Conservation (phyloP, 495 filamentous ascomycete genomes). For the Aspergillus leporis region DNA sequence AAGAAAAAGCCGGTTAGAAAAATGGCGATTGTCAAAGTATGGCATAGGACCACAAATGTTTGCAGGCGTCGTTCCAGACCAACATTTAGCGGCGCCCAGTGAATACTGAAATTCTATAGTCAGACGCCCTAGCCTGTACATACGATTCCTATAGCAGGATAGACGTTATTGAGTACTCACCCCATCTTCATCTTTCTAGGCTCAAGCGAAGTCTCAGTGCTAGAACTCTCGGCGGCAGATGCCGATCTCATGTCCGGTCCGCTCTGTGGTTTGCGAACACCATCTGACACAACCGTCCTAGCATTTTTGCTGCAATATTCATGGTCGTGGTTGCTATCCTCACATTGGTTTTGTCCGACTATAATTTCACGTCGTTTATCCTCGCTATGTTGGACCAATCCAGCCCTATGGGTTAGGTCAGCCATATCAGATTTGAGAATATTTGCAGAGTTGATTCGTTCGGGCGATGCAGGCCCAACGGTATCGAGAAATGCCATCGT, state of each 20-base stretch:
- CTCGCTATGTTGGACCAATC: not conserved
- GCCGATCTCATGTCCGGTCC: not conserved
- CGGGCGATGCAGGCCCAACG: not conserved
- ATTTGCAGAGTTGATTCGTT: not conserved
- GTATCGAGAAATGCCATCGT: not conserved
- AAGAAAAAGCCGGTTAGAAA: constrained; percentile 85
- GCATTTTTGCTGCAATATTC: not conserved
- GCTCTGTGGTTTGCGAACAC: not conserved
- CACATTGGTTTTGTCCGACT: not conserved
- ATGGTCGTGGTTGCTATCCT: not conserved
- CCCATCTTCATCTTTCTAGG: not conserved
- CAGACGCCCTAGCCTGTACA: constrained; percentile 4
- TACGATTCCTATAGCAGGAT: not conserved
- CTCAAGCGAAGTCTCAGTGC: not conserved
- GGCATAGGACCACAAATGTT: constrained; percentile 80
- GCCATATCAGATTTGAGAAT: not conserved
- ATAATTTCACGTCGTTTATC: not conserved
- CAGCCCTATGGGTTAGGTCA: not conserved
- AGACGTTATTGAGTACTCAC: not conserved
- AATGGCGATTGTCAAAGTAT: constrained; percentile 78
- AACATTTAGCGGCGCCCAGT: constrained; percentile 85
- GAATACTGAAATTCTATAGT: constrained; percentile 50
- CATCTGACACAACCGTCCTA: not conserved
- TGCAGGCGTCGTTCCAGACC: constrained; percentile 84
- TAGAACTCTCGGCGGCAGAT: not conserved